A percentile compares a stretch with the other conserved stretches of the same genome.
These are phyloP conservation scores for Tulasnella sp. DNA, from an alignment of 768 basidiomycete species.

Conservation along the genomic window DNA sequence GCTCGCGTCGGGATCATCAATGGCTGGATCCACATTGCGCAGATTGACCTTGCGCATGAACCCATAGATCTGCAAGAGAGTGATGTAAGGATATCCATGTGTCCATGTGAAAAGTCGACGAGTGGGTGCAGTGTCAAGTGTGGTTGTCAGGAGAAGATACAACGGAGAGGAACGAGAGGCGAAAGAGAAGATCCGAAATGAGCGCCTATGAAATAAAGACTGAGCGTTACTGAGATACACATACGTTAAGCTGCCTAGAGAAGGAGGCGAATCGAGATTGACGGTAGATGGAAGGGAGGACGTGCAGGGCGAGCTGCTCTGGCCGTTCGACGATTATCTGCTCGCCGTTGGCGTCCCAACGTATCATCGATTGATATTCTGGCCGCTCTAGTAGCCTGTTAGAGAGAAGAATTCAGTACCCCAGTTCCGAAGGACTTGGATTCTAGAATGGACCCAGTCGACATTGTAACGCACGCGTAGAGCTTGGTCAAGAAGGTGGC, in stretches of 20 bases:
- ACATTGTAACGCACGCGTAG: conserved; percentile 58
- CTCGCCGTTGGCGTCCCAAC: conserved; percentile 88
- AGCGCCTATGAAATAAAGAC: too few relatives aligned
- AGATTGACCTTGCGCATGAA: conserved; percentile 98
- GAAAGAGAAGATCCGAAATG: conserved; percentile 17
- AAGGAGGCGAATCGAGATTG: conserved; percentile 96
- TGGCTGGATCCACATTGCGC: conserved; percentile 88
- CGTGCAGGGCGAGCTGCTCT: conserved; percentile 86
- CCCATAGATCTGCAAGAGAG: conserved; percentile 82
- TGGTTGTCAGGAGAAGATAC: conserved; percentile 21
- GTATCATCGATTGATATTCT: conserved; percentile 94
- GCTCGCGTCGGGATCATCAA: conserved; percentile 91
- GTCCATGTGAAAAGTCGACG: not conserved
- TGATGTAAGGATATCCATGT: conserved; percentile 6
- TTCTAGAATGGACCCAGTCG: not conserved
- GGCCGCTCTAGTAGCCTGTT: conserved; percentile 76
- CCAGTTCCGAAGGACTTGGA: not conserved
- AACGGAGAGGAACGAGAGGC: conserved; percentile 18
- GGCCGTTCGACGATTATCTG: conserved; percentile 93
- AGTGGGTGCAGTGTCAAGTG: not conserved
- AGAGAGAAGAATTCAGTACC: not conserved
- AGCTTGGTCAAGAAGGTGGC: conserved; percentile 96
- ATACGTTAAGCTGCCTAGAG: conserved; percentile 91
- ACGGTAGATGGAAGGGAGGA: conserved; percentile 87
- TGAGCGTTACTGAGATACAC: conserved; percentile 21